Percentiles rank a stretch among this genome's conserved stretches.
Conservation (phyloP, 176 grass and related monocot species). For the maize (Zea mays) region DNA sequence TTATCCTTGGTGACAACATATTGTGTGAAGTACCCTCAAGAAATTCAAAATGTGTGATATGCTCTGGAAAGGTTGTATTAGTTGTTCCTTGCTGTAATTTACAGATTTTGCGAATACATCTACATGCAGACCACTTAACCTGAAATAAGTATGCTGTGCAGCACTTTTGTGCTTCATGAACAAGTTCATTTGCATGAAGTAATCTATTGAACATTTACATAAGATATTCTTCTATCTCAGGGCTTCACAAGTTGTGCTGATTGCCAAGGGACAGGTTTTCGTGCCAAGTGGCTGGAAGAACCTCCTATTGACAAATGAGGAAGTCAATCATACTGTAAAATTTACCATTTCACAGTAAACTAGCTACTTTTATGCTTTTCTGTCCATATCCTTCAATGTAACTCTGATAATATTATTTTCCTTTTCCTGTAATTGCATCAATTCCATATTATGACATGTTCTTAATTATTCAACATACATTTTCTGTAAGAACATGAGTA, state of each 20-base stretch:
- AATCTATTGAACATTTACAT: conserved; percentile 22
- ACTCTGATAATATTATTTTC: conserved; percentile 5
- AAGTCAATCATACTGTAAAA: conserved; percentile 32
- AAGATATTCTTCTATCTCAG: conserved; percentile 48
- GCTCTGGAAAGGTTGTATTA: conserved; percentile 71
- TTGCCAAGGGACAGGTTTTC: conserved; percentile 94
- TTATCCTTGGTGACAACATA: conserved; percentile 93
- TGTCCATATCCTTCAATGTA: conserved; percentile 32
- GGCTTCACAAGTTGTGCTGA: conserved; percentile 65
- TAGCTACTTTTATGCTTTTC: conserved; percentile 32
- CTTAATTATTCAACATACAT: conserved; percentile 11
- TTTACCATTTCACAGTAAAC: conserved; percentile 27
- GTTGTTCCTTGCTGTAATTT: conserved; percentile 12
- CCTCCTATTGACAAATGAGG: conserved; percentile 49
- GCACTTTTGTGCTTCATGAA: conserved; percentile 13
- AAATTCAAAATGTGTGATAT: conserved; percentile 84
- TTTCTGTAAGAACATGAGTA: conserved; percentile 16
- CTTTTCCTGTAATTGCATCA: conserved; percentile 16
- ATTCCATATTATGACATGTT: conserved; percentile 2
- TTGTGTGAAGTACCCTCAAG: conserved; percentile 90
- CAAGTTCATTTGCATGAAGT: conserved; percentile 11
- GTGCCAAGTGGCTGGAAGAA: conserved; percentile 90
- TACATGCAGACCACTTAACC: conserved; percentile 6
- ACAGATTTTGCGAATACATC: conserved; percentile 8
- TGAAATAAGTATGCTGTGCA: conserved; percentile 26